Evolutionary conservation across 192 early-diverging fungal species (phyloP).

Genomic region (Glomus cerebriforme): DNA sequence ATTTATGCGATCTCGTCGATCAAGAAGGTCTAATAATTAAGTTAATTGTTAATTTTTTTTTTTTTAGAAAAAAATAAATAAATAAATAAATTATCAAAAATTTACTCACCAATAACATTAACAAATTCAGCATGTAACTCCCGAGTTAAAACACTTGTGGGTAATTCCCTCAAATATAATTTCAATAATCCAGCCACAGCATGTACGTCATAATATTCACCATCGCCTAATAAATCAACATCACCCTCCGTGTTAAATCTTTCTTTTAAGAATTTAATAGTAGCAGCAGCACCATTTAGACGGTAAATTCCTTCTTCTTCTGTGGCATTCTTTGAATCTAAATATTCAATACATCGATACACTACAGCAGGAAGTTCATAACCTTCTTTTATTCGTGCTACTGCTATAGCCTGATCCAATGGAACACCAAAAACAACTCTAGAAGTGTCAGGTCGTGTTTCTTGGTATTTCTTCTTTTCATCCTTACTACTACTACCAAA

Average conservation of each 20-base stretch:
- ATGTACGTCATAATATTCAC: constrained; percentile 88
- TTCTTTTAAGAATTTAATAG: constrained; percentile 76
- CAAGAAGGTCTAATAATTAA: constrained; percentile 63
- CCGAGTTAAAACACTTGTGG: constrained; percentile 83
- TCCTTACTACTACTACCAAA: constrained; percentile 28
- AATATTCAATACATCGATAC: constrained; percentile 93
- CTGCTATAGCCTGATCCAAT: constrained; percentile 75
- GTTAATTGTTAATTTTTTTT: no score
- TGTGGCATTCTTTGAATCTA: constrained; percentile 87
- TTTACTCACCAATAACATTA: constrained; percentile 67
- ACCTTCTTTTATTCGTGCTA: constrained; percentile 71
- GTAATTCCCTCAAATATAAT: constrained; percentile 87
- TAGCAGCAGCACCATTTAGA: constrained; percentile 74
- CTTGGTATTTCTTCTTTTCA: constrained; percentile 34
- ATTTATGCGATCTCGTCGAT: constrained; percentile 77
- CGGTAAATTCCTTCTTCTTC: constrained; percentile 96
- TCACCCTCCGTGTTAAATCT: constrained; percentile 85
- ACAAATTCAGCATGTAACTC: constrained; percentile 86
- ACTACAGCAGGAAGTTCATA: constrained; percentile 89
- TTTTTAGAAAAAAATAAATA: no score
- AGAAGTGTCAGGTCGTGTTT: constrained; percentile 13
- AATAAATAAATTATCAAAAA: no score
- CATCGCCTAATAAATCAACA: constrained; percentile 62
- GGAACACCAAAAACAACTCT: constrained; percentile 81
- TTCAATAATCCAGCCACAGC: constrained; percentile 91